Evolutionary conservation across 2,329 filamentous ascomycete species (phyloP).

Genomic region (Colletotrichum filicis): DNA sequence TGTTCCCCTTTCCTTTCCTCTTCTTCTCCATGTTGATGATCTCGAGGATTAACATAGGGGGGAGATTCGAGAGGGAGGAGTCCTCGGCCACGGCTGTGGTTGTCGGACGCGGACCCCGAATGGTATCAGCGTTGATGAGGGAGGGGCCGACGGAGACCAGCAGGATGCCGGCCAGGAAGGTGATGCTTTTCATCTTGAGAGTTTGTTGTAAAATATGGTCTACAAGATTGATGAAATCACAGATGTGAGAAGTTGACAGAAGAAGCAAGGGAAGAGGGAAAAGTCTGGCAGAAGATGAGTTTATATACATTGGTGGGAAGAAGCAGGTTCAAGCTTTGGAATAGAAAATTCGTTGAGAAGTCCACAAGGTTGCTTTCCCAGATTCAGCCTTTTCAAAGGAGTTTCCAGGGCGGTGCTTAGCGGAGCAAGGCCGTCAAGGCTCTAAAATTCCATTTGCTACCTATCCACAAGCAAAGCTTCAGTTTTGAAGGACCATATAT

Average conservation of each 20-base stretch:
- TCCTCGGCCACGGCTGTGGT: too few species aligned
- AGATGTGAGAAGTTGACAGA: not conserved
- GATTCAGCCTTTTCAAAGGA: not conserved
- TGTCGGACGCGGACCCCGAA: not conserved
- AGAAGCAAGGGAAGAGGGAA: too few species aligned
- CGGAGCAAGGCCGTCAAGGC: not conserved
- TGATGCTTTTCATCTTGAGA: not conserved
- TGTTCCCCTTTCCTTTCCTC: too few species aligned
- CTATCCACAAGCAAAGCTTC: not conserved
- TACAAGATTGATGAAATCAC: not conserved
- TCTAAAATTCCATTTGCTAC: not conserved
- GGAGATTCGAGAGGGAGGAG: not conserved
- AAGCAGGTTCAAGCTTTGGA: too few species aligned
- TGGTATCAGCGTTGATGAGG: not conserved
- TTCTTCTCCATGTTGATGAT: too few species aligned
- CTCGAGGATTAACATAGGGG: not conserved
- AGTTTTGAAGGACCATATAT: not conserved
- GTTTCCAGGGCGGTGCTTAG: not conserved
- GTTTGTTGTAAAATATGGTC: not conserved
- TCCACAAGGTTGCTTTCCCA: not conserved
- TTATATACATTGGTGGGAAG: not conserved
- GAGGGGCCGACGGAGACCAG: not conserved
- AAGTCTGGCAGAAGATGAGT: not conserved
- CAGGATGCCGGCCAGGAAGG: not conserved
- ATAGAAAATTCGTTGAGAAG: not conserved